Evolutionary conservation across 257 asterid species (phyloP).

Genomic region (Pogostemon cablin): DNA sequence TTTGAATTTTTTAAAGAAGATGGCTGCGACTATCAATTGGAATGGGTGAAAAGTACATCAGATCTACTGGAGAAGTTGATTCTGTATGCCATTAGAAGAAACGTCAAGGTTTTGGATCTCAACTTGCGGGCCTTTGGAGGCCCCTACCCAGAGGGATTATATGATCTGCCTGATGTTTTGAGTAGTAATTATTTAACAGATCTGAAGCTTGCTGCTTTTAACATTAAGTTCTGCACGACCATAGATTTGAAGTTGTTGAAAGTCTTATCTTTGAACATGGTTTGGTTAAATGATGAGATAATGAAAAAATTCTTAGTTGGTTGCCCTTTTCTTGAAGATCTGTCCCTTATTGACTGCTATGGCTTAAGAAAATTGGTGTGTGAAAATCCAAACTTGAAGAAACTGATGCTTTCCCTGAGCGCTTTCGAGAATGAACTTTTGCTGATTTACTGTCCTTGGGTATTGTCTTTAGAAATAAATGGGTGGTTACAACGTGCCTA

Average conservation of each 20-base stretch:
- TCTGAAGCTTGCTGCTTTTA: constrained; percentile 31
- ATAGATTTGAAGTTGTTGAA: constrained; percentile 26
- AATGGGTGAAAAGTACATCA: constrained; percentile 14
- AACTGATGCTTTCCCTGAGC: constrained; percentile 22
- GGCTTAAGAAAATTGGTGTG: constrained; percentile 16
- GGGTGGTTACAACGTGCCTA: background rate
- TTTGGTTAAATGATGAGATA: constrained; percentile 24
- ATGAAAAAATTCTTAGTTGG: constrained; percentile 35
- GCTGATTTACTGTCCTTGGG: constrained; percentile 23
- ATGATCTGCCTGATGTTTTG: constrained; percentile 38
- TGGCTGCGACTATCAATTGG: background rate
- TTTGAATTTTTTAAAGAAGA: constrained; percentile 22
- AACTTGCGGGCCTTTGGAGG: constrained; percentile 25
- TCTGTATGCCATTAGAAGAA: constrained; percentile 34
- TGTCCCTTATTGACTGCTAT: constrained; percentile 30
- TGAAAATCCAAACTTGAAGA: constrained; percentile 30
- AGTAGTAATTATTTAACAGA: constrained; percentile 28
- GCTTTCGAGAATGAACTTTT: background rate
- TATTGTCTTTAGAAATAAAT: constrained; percentile 19
- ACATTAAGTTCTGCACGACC: constrained; percentile 22
- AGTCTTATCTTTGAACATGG: constrained; percentile 2
- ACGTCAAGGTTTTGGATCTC: constrained; percentile 40
- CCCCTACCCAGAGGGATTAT: background rate
- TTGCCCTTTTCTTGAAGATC: constrained; percentile 37
- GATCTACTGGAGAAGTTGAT: constrained; percentile 31